These are phyloP conservation scores for Pseudonitzschia delicatissima DNA, from an alignment of 108 stramenopile species.

Conservation along the genomic window DNA sequence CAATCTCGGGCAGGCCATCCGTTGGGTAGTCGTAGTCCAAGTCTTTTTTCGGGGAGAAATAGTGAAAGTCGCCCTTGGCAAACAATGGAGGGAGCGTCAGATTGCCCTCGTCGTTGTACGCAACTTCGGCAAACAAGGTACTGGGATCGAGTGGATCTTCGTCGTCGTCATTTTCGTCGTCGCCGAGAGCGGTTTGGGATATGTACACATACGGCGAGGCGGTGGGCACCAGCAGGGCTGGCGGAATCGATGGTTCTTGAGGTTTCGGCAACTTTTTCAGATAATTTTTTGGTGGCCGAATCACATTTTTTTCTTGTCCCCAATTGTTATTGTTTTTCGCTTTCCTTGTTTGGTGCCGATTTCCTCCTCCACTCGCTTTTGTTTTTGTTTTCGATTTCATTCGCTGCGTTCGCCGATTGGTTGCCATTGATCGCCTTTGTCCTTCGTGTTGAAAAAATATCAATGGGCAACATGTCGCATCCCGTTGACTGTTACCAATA, in stretches of 20 bases:
- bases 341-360: slow-evolving; percentile 6
- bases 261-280: background rate
- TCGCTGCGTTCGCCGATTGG: background rate
- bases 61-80: slow-evolving; percentile 40
- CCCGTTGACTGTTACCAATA: too few relatives aligned
- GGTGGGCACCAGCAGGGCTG: slow-evolving; percentile 31
- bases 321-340: background rate
- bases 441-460: too few relatives aligned
- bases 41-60: slow-evolving; percentile 50
- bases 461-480: too few relatives aligned
- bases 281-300: slow-evolving; percentile 5
- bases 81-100: slow-evolving; percentile 34
- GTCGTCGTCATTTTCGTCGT: slow-evolving; percentile 12
- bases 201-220: slow-evolving; percentile 48
- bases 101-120: background rate
- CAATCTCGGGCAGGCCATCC: slow-evolving; percentile 73
- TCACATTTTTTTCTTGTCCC: background rate
- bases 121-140: slow-evolving; percentile 14
- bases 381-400: background rate
- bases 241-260: slow-evolving; percentile 5
- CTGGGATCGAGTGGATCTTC: slow-evolving; percentile 5
- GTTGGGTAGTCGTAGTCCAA: slow-evolving; percentile 49
- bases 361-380: background rate
- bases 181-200: slow-evolving; percentile 23
- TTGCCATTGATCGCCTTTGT: background rate